Percentiles rank a stretch among this genome's conserved stretches.
Conservation (phyloP, 2,329 filamentous ascomycete species). For the Purpureocillium takamizusanense region DNA sequence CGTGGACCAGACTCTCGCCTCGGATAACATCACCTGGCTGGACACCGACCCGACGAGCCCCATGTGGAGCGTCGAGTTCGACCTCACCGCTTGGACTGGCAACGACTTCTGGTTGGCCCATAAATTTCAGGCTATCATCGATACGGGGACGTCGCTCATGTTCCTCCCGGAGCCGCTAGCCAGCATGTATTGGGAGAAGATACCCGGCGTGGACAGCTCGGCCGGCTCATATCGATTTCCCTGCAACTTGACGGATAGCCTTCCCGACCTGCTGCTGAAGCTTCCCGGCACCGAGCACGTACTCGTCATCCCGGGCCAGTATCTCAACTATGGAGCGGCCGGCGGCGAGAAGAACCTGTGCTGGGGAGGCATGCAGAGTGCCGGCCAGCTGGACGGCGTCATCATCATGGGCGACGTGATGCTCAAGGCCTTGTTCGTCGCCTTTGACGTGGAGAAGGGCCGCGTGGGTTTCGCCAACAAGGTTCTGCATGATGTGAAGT, state of each 20-base stretch:
- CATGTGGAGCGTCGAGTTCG: constrained; percentile 38
- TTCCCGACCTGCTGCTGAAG: constrained; percentile 51
- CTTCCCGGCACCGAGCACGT: constrained; percentile 39
- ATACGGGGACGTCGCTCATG: constrained; percentile 62
- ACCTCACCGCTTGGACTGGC: constrained; percentile 29
- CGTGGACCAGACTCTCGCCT: constrained; percentile 30
- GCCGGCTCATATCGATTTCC: constrained; percentile 50
- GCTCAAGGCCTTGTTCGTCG: constrained; percentile 67
- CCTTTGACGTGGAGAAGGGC: constrained; percentile 50
- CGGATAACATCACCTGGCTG: constrained; percentile 34
- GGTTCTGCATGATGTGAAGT: constrained; percentile 16
- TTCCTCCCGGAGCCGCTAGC: constrained; percentile 49
- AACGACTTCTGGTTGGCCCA: constrained; percentile 43
- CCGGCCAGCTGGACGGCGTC: constrained; percentile 29
- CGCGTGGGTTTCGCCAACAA: constrained; percentile 36
- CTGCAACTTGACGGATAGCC: constrained; percentile 37
- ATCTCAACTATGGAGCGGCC: constrained; percentile 45
- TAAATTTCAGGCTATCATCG: constrained; percentile 46
- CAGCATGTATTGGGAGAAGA: constrained; percentile 47
- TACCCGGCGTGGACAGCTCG: constrained; percentile 35
- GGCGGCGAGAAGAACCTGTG: constrained; percentile 45
- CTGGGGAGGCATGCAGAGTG: constrained; percentile 67
- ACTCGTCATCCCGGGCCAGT: constrained; percentile 43
- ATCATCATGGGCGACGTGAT: constrained; percentile 72
- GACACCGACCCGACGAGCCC: constrained; percentile 19